phyloP scores from a whole-genome alignment of 345 rosid genomes.

The Excoecaria agallocha region DNA sequence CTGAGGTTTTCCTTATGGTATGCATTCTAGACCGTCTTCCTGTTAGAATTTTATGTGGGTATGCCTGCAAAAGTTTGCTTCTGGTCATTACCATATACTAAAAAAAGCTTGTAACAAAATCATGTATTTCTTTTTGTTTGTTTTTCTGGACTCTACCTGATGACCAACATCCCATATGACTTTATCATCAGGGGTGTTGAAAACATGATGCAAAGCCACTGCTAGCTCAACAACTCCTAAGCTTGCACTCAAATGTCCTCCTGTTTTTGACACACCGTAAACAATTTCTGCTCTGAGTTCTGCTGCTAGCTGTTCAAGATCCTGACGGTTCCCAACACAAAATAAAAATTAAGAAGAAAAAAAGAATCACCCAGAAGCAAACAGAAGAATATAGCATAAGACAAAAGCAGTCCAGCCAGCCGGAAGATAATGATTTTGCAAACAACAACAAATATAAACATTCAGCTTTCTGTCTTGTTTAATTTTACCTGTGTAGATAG shows the following conservation, averaged over 20 bases:
- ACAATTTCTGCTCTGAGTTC: constrained; percentile 65
- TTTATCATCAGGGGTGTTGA: constrained; percentile 63
- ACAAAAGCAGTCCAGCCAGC: constrained; percentile 2
- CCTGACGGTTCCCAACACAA: constrained; percentile 32
- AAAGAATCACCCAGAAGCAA: neutral
- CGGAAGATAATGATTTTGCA: neutral
- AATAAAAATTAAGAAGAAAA: too few relatives aligned
- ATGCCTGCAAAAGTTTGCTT: constrained; percentile 45
- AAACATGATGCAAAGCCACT: constrained; percentile 61
- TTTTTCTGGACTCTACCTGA: constrained; percentile 43
- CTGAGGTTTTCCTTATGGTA: constrained; percentile 61
- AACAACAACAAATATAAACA: neutral
- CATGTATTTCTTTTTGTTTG: neutral
- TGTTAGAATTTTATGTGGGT: constrained; percentile 68
- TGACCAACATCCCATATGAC: constrained; percentile 83
- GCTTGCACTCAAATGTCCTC: constrained; percentile 71
- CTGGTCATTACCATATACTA: neutral
- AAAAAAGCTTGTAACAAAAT: neutral
- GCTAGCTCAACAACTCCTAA: constrained; percentile 66
- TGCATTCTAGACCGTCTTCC: constrained; percentile 74
- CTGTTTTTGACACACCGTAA: constrained; percentile 48
- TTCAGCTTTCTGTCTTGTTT: neutral
- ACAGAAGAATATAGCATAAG: neutral
- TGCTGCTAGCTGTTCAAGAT: constrained; percentile 62
- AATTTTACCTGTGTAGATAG: constrained; percentile 45